These are phyloP conservation scores for Boechera retrofracta DNA, from an alignment of 345 rosid species.

Conservation along the genomic window DNA sequence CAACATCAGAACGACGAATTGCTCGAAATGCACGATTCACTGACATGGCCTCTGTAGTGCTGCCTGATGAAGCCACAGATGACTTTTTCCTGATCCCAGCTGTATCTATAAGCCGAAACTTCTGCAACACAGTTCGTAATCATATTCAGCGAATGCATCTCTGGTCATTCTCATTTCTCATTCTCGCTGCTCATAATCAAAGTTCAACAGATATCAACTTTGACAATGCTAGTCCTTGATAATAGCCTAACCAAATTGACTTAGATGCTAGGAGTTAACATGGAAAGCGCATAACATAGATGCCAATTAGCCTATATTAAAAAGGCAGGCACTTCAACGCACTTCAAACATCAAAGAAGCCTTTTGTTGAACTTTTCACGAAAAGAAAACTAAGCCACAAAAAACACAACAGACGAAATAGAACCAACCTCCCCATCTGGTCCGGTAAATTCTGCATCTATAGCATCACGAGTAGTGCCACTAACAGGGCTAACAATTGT, in stretches of 20 bases:
- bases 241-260: slow-evolving; percentile 18
- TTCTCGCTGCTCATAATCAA: slow-evolving; percentile 10
- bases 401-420: slow-evolving; percentile 1
- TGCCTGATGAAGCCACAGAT: slow-evolving; percentile 86
- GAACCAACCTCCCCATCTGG: slow-evolving; percentile 83
- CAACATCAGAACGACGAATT: slow-evolving; percentile 91
- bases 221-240: slow-evolving; percentile 9
- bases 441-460: slow-evolving; percentile 86
- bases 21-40: slow-evolving; percentile 96
- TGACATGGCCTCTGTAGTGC: slow-evolving; percentile 88
- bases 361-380: slow-evolving; percentile 4
- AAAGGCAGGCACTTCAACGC: not conserved
- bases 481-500: slow-evolving; percentile 97
- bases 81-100: slow-evolving; percentile 97
- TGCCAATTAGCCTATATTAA: slow-evolving; percentile 1
- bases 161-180: slow-evolving; percentile 1
- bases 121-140: slow-evolving; percentile 57
- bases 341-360: not conserved
- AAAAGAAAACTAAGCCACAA: slow-evolving; percentile 19
- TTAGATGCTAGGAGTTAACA: not conserved
- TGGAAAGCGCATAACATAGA: slow-evolving; percentile 19
- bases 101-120: slow-evolving; percentile 89
- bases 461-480: slow-evolving; percentile 99
- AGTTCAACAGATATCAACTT: slow-evolving; percentile 1
- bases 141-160: slow-evolving; percentile 18